Percentiles rank a stretch among this genome's conserved stretches.
Conservation (phyloP, 73 alveolate species). For the Paraurostyla sp. region DNA sequence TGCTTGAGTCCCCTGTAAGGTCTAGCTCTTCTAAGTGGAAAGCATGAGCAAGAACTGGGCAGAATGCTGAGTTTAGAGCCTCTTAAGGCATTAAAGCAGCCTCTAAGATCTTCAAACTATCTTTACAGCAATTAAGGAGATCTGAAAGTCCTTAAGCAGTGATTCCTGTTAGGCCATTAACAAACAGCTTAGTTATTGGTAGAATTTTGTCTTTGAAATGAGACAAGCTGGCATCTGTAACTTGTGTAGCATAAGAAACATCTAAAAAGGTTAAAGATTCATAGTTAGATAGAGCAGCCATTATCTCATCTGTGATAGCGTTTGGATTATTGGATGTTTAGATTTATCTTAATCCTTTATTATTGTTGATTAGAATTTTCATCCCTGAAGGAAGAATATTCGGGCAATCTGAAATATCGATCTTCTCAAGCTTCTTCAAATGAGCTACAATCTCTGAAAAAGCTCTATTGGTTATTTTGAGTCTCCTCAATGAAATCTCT, state of each 20-base stretch:
- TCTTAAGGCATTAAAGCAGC: slow-evolving; percentile 57
- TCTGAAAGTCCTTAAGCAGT: slow-evolving; percentile 55
- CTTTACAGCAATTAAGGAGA: neutral
- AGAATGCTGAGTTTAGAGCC: slow-evolving; percentile 50
- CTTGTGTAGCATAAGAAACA: slow-evolving; percentile 38
- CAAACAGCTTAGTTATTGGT: slow-evolving; percentile 42
- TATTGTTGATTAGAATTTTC: slow-evolving; percentile 21
- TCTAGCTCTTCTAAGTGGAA: slow-evolving; percentile 64
- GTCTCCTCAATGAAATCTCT: slow-evolving; percentile 55
- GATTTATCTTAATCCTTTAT: slow-evolving; percentile 42
- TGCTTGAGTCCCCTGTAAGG: slow-evolving; percentile 57
- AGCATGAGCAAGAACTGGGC: slow-evolving; percentile 56
- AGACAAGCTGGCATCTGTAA: slow-evolving; percentile 71
- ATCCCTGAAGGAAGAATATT: slow-evolving; percentile 36
- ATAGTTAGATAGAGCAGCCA: slow-evolving; percentile 18
- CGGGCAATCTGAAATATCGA: slow-evolving; percentile 67
- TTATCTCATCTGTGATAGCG: slow-evolving; percentile 66
- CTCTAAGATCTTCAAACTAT: slow-evolving; percentile 30
- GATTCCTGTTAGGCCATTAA: slow-evolving; percentile 34
- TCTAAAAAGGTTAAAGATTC: slow-evolving; percentile 52
- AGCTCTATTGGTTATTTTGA: slow-evolving; percentile 51
- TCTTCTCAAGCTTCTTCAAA: slow-evolving; percentile 5
- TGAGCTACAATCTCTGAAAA: slow-evolving; percentile 2
- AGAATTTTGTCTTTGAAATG: slow-evolving; percentile 35
- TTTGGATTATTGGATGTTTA: slow-evolving; percentile 51